Evolutionary conservation across 176 grass and related monocot species (phyloP).

Genomic region (Oryza meridionalis): DNA sequence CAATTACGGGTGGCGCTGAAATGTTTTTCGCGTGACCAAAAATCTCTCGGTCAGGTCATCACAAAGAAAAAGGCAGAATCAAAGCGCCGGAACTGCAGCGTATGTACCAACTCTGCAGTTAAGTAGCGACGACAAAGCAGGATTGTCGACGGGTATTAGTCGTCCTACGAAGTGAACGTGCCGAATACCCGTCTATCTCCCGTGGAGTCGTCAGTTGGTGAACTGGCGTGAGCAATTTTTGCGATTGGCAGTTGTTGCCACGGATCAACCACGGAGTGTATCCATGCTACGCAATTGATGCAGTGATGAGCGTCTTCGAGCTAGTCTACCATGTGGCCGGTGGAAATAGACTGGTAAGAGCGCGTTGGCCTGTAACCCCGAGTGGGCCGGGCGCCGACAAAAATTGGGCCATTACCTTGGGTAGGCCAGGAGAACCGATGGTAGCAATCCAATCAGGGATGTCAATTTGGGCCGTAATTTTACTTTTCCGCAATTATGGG

Average conservation of each 20-base stretch:
- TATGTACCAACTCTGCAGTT: background rate
- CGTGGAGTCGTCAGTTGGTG: background rate
- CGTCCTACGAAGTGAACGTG: background rate
- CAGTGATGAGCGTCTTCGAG: no score
- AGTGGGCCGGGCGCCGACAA: no score
- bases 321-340: no score
- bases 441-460: no score
- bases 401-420: no score
- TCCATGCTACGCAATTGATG: no score
- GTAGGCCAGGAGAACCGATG: no score
- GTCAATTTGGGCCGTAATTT: no score
- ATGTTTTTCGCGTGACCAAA: constrained; percentile 26
- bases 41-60: constrained; percentile 7
- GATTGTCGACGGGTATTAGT: background rate
- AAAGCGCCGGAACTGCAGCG: background rate
- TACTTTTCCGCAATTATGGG: no score
- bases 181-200: background rate
- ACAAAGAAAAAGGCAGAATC: constrained; percentile 28
- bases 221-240: background rate
- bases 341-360: no score
- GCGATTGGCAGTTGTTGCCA: background rate
- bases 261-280: no score
- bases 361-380: no score
- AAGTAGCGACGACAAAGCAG: background rate
- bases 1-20: constrained; percentile 22